Conservation (phyloP, 2,329 filamentous ascomycete species). For the Sphaerostilbella broomeana region DNA sequence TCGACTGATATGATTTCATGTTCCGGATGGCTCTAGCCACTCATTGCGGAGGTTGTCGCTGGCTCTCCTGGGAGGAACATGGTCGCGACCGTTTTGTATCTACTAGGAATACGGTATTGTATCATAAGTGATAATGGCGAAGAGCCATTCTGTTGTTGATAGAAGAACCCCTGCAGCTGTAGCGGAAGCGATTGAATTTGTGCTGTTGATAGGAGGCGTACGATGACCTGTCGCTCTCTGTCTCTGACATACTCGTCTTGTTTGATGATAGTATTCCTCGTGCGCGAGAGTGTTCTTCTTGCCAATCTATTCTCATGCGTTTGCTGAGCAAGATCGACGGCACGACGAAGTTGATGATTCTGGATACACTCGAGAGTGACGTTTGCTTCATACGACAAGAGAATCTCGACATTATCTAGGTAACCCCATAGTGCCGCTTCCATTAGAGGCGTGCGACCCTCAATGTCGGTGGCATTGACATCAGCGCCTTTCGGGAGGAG, state of each 20-base stretch:
- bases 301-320: neutral
- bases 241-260: neutral
- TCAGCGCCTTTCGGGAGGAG: neutral
- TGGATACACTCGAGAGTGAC: neutral
- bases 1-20: neutral
- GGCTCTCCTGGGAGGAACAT: too few relatives aligned
- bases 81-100: neutral
- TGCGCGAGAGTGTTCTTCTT: neutral
- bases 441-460: neutral
- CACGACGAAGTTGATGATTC: neutral
- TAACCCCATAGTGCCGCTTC: neutral
- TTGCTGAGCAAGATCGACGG: neutral
- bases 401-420: neutral
- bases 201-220: neutral
- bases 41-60: neutral
- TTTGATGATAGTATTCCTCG: neutral
- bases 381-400: neutral
- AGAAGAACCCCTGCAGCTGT: too few relatives aligned
- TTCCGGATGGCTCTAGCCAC: neutral
- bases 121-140: too few relatives aligned
- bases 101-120: neutral
- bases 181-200: too few relatives aligned
- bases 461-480: neutral
- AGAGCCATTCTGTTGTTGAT: too few relatives aligned
- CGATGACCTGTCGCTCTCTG: neutral